A percentile compares a stretch with the other conserved stretches of the same genome.
These are phyloP conservation scores for Solanum lycopersicoides DNA, from an alignment of 257 asterid genomes.

Conservation along the genomic window DNA sequence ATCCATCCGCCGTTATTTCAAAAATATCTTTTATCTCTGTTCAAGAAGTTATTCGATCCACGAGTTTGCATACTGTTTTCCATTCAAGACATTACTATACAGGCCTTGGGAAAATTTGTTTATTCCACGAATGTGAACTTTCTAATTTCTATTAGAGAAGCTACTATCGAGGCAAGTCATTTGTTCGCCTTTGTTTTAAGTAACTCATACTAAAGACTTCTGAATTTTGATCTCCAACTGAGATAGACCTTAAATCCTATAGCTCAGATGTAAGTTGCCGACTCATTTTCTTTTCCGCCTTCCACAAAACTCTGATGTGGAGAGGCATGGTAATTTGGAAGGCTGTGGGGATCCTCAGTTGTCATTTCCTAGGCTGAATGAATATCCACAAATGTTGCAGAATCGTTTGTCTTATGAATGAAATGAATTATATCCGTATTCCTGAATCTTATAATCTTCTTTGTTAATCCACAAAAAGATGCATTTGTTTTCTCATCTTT, in stretches of 20 bases:
- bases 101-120: background rate
- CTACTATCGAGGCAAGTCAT: background rate
- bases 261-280: background rate
- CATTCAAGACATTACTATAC: background rate
- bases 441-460: background rate
- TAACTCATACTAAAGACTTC: background rate
- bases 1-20: background rate
- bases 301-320: background rate
- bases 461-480: background rate
- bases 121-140: background rate
- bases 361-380: background rate
- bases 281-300: background rate
- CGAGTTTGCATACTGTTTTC: background rate
- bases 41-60: background rate
- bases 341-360: background rate
- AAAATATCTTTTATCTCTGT: background rate
- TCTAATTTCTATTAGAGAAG: background rate
- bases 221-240: background rate
- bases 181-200: background rate
- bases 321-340: background rate
- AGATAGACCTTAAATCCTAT: background rate
- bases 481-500: background rate
- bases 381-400: background rate
- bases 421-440: background rate
- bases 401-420: background rate